Evolutionary conservation across 345 rosid genomes (phyloP).

Genomic region (Euphorbia peplus): DNA sequence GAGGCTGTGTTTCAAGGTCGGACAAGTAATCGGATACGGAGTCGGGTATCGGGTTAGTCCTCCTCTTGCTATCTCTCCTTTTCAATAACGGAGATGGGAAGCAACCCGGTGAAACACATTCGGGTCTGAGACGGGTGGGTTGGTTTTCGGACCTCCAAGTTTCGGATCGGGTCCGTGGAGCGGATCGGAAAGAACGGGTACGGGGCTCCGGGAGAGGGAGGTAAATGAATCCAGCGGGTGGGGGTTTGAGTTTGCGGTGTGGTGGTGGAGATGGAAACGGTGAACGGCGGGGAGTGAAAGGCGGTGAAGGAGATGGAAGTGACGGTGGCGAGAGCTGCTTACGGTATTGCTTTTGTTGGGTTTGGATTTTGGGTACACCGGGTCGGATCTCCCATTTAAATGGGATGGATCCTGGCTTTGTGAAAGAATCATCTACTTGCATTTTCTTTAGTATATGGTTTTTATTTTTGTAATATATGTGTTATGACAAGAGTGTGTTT

Average conservation of each 20-base stretch:
- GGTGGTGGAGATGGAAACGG: constrained; percentile 23
- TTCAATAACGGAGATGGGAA: constrained; percentile 52
- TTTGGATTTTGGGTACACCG: constrained; percentile 74
- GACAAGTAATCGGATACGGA: constrained; percentile 32
- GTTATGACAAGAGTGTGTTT: neutral
- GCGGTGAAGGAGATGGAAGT: constrained; percentile 23
- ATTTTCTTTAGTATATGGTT: no score
- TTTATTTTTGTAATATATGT: neutral
- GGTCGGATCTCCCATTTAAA: constrained; percentile 99
- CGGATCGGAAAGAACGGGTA: constrained; percentile 53
- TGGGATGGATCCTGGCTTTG: constrained; percentile 70
- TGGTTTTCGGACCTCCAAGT: constrained; percentile 50
- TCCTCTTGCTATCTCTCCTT: constrained; percentile 41
- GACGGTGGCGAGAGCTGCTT: constrained; percentile 24
- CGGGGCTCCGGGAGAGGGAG: constrained; percentile 39
- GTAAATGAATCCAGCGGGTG: constrained; percentile 43
- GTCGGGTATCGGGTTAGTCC: constrained; percentile 16
- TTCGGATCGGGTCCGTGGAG: constrained; percentile 55
- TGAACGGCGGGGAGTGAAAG: constrained; percentile 24
- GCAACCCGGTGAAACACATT: constrained; percentile 55
- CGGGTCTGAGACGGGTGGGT: constrained; percentile 35
- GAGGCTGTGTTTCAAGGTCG: constrained; percentile 43
- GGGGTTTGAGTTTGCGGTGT: constrained; percentile 54
- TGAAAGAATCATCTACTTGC: constrained; percentile 68
- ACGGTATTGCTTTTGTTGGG: constrained; percentile 6